Base-by-base conservation (phyloP, 2,329 filamentous ascomycete genomes). In the Shiraia sp. region DNA sequence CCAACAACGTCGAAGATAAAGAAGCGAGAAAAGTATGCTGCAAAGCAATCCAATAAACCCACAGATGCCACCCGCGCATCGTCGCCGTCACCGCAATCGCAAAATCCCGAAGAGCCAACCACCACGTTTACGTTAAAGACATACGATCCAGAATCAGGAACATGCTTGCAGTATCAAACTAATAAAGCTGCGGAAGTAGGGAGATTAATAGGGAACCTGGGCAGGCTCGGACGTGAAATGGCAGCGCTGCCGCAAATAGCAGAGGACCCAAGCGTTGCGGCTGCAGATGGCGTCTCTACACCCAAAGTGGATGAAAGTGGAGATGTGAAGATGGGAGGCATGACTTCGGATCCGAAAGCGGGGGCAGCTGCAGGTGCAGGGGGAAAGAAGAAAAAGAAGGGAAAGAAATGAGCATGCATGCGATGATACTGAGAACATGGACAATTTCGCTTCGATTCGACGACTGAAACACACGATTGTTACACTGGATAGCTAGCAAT, bases 181-280 rank as follows among this genome's bases (percentile, higher is more conserved):
- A 86, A 86, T 65, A 95, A 96, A 72, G 89, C 87, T 14, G 88
- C 89, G 14, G 92, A 97, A 72, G 90, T 99, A 8, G 86, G 87
- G 16, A 79, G 93, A 19, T 73, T 99, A 59, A 81, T 99, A 42
- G 81, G 83, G 36, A 82, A 85, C 30, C 70, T 99, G 49, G 90
- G 90, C 1, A 79, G 81, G 42, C 71, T 96, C 54, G 89, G 86
- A n/a, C 79, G 83, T 40, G 72, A 77, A 5, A 82, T 82, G 72
- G 80, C 75, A 10, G 75, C 72, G 10, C 51, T 77, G 46, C 73
- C 74, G 7, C 71, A 74, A 45, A 61, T 65, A 26, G 51, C 57
- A 28, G 72, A 73, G 40, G 71, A 71, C 64, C 31, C 62, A 38
- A 62, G 59, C 22, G 68, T 64, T 54, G 59, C 58, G 6, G 55